Base-by-base conservation (phyloP, 176 grass and related monocot genomes). In the Oryza coarctata region DNA sequence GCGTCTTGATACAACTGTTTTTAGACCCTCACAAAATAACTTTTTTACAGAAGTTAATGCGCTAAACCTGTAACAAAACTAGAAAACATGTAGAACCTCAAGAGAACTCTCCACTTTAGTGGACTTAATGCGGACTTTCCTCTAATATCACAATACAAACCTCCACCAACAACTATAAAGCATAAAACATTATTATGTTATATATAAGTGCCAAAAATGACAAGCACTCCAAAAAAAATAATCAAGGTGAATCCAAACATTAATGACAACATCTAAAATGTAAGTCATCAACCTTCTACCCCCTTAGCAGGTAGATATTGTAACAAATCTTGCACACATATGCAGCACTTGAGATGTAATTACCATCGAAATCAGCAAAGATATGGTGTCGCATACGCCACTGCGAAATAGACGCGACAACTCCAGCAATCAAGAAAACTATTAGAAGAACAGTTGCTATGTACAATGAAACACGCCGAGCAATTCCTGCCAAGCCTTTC, bases 361-460 rank as follows among this genome's bases (percentile, higher is more conserved):
- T 83, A 97, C 95, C 95, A 35, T 94, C 88, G 71, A 90, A 62
- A 78, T 93, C 78, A 74, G 86, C 93, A 77, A 98, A 98, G 22
- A 94, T 79, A n/a, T 87, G 95, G 52, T 86, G 82, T 22, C 47
- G 82, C 79, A n/a, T 87, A 43, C 82, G 82, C 26, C 52, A 68
- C n/a, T 43, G 86, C 67, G 49, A 47, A 82, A 83, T 39, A 83
- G 90, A 12, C 41, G 67, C 12, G 57, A 74, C n/a, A 43, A 85
- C 45, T 64, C 28, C 72, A 29, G 69, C 13, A 3, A 76, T 41
- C 20, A 89, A 4, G 23, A 83, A 58, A 71, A 36, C 34, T 77
- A 91, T 18, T n/a, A 14, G 68, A 64, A 68, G 50, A 63, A 38
- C 33, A 73, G 58, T 18, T 11, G 55, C 30, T 71, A 89, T 40